Evolutionary conservation across 2,329 filamentous ascomycete species (phyloP).

Genomic region (Arthrobotrys megalospora): DNA sequence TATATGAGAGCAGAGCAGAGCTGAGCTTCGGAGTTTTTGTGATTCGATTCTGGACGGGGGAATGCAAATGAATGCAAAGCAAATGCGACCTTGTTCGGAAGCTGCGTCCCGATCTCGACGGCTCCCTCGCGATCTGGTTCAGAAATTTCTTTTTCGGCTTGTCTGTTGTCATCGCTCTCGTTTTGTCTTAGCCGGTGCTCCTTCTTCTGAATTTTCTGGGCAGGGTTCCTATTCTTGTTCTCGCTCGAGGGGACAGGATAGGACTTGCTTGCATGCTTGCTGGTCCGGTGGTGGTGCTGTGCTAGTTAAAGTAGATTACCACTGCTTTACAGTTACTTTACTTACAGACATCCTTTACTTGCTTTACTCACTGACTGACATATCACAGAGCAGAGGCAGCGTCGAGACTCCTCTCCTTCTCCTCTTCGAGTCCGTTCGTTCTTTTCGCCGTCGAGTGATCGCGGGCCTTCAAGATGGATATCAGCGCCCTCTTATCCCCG

Average conservation of each 20-base stretch:
- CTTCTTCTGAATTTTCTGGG: neutral
- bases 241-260: neutral
- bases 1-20: neutral
- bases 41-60: too few species aligned
- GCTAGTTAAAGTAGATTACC: neutral
- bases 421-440: neutral
- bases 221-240: conserved; percentile 6
- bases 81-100: conserved; percentile 10
- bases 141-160: conserved; percentile 33
- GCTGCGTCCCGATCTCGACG: conserved; percentile 42
- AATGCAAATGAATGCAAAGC: conserved; percentile 11
- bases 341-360: neutral
- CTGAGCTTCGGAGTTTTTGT: neutral
- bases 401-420: conserved; percentile 7
- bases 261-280: conserved; percentile 6
- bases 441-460: neutral
- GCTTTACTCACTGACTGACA: conserved; percentile 2
- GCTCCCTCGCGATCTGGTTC: conserved; percentile 33
- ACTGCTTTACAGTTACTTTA: neutral
- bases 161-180: conserved; percentile 49
- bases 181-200: conserved; percentile 22
- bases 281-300: neutral
- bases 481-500: conserved; percentile 59
- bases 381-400: conserved; percentile 14
- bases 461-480: conserved; percentile 52